Conservation (phyloP, 352 stramenopile species). For the Globisporangium canariense region DNA sequence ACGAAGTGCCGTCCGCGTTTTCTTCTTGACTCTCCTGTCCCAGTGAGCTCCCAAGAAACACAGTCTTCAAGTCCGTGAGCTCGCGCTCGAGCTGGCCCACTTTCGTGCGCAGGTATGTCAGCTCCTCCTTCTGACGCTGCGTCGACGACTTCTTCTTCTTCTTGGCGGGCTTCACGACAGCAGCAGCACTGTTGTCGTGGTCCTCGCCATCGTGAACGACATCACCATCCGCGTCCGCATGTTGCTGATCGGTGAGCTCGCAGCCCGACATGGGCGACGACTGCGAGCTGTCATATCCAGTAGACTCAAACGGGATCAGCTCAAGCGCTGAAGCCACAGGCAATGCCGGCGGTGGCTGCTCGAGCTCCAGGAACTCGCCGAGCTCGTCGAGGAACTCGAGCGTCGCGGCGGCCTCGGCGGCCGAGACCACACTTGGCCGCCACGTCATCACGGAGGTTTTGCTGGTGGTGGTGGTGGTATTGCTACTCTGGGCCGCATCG, state of each 20-base stretch:
- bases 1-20: background rate
- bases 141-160: conserved; percentile 37
- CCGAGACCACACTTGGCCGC: background rate
- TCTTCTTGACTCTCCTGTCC: background rate
- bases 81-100: conserved; percentile 45
- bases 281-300: background rate
- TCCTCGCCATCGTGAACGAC: background rate
- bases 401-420: background rate
- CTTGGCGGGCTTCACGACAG: background rate
- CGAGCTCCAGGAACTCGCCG: conserved; percentile 2
- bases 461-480: too few relatives aligned
- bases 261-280: background rate
- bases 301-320: background rate
- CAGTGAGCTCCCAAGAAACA: background rate
- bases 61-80: conserved; percentile 11
- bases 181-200: background rate
- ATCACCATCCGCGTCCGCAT: background rate
- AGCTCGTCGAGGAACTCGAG: conserved; percentile 4
- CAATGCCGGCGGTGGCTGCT: background rate
- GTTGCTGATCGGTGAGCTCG: background rate
- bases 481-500: background rate
- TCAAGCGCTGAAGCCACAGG: background rate
- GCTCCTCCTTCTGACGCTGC: conserved; percentile 53
- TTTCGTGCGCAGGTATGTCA: conserved; percentile 35
- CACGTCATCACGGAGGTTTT: too few relatives aligned